Evolutionary conservation across 345 rosid genomes (phyloP).

Genomic region (Kandelia obovata): DNA sequence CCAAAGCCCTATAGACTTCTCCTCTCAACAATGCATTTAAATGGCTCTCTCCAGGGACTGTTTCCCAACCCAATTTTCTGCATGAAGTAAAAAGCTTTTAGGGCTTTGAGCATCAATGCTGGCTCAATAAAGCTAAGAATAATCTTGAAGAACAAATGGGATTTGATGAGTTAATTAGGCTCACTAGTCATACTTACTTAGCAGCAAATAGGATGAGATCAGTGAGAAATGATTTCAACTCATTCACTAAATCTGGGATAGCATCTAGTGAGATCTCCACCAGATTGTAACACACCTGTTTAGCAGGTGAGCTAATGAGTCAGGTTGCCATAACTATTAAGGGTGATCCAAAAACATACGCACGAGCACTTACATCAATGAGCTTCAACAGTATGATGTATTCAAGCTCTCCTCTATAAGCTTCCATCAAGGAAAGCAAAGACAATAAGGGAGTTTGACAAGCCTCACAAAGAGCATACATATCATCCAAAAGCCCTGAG

Average conservation of each 20-base stretch:
- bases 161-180: too few species aligned
- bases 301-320: not conserved
- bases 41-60: slow-evolving; percentile 33
- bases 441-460: slow-evolving; percentile 29
- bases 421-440: slow-evolving; percentile 33
- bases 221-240: slow-evolving; percentile 25
- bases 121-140: too few species aligned
- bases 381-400: slow-evolving; percentile 27
- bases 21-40: slow-evolving; percentile 34
- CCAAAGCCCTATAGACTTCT: slow-evolving; percentile 31
- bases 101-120: not conserved
- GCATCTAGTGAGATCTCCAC: slow-evolving; percentile 28
- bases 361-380: slow-evolving; percentile 22
- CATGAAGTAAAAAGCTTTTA: not conserved
- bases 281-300: slow-evolving; percentile 29
- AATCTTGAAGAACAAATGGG: too few species aligned
- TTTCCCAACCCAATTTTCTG: slow-evolving; percentile 39
- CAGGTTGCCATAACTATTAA: not conserved
- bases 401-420: slow-evolving; percentile 28
- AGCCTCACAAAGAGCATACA: slow-evolving; percentile 33
- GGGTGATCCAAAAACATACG: not conserved
- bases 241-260: slow-evolving; percentile 26
- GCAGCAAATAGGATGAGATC: slow-evolving; percentile 29
- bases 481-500: slow-evolving; percentile 41
- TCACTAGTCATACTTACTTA: slow-evolving; percentile 21